phyloP scores from a whole-genome alignment of 2,329 filamentous ascomycete genomes.

The Fusarium staphyleae region DNA sequence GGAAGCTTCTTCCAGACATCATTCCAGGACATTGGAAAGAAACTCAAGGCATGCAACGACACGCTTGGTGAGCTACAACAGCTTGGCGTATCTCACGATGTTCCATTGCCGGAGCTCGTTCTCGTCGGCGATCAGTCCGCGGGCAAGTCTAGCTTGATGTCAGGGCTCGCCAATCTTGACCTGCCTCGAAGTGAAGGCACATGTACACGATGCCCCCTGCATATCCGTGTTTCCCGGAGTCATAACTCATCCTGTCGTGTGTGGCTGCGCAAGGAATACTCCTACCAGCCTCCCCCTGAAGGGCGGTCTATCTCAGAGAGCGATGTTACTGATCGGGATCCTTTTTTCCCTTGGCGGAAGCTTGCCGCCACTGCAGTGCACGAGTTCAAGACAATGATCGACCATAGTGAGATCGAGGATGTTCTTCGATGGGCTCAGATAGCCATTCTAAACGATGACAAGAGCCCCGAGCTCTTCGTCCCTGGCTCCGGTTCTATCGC shows the following conservation, averaged over 20 bases:
- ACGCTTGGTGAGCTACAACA: constrained; percentile 72
- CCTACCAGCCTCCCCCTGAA: constrained; percentile 55
- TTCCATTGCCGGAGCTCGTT: constrained; percentile 79
- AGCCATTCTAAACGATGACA: constrained; percentile 74
- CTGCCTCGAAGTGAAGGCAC: constrained; percentile 74
- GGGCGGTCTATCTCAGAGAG: constrained; percentile 51
- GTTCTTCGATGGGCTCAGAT: constrained; percentile 78
- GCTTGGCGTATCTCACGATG: constrained; percentile 74
- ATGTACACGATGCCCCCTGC: constrained; percentile 82
- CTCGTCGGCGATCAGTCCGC: constrained; percentile 86
- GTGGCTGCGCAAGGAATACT: constrained; percentile 70
- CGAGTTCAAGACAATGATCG: constrained; percentile 69
- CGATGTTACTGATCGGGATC: constrained; percentile 57
- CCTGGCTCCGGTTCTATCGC: constrained; percentile 55
- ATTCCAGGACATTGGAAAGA: constrained; percentile 64
- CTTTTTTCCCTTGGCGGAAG: constrained; percentile 71
- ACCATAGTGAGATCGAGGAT: constrained; percentile 69
- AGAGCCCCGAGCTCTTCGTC: constrained; percentile 60
- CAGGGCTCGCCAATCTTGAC: constrained; percentile 71
- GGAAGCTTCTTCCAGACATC: constrained; percentile 52
- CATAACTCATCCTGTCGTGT: constrained; percentile 73
- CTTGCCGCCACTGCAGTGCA: constrained; percentile 53
- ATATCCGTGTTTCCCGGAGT: constrained; percentile 72
- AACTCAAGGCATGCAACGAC: constrained; percentile 70
- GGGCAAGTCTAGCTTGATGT: constrained; percentile 77